Percentiles rank a stretch among this genome's conserved stretches.
These are phyloP conservation scores for Calonectria hawksworthii DNA, from an alignment of 2,329 filamentous ascomycete genomes.

Conservation along the genomic window DNA sequence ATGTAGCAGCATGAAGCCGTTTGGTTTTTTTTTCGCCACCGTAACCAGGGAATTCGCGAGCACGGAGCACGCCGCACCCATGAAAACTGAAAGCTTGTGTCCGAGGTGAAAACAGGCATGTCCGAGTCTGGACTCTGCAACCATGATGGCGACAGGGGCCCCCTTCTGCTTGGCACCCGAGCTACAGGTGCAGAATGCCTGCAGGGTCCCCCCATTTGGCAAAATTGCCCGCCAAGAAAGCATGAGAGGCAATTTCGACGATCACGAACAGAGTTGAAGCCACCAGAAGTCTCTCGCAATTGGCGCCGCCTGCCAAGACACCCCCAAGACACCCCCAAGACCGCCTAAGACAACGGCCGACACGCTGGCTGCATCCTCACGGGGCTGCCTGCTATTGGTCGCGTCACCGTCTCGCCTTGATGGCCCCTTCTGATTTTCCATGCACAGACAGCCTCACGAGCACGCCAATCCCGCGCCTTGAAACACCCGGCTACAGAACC, in stretches of 20 bases:
- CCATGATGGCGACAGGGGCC: background rate
- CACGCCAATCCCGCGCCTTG: conserved; percentile 12
- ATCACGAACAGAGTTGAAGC: conserved; percentile 9
- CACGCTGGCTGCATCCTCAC: background rate
- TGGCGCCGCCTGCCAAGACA: background rate
- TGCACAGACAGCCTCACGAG: conserved; percentile 14
- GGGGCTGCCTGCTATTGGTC: background rate
- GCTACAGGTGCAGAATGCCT: background rate
- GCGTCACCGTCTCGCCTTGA: background rate
- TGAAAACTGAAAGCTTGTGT: background rate
- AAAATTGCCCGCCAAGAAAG: conserved; percentile 20
- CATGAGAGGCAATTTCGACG: conserved; percentile 23
- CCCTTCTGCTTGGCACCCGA: background rate
- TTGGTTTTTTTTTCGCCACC: background rate
- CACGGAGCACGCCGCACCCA: conserved; percentile 16
- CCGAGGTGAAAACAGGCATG: background rate
- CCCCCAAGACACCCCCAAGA: no score
- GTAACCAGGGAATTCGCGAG: conserved; percentile 17
- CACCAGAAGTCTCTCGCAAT: background rate
- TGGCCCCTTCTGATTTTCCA: background rate
- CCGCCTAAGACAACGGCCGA: background rate
- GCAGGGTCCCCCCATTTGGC: background rate
- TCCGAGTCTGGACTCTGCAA: background rate
- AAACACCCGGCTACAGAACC: conserved; percentile 14
- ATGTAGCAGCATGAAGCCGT: background rate